Base-by-base conservation (phyloP, 805 yeast species). In the Candida insectorum region DNA sequence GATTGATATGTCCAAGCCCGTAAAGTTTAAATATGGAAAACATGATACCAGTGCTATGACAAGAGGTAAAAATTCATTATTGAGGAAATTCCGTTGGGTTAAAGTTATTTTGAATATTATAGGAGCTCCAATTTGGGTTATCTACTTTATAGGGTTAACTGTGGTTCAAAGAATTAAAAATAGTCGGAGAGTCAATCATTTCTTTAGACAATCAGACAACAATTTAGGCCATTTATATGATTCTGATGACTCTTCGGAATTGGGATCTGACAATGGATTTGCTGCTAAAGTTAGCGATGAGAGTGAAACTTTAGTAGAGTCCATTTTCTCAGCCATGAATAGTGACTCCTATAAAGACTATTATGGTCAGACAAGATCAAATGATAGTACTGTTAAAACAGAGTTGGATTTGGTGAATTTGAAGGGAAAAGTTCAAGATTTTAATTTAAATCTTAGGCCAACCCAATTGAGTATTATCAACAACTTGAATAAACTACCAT, bases 221-320 rank as follows among this genome's bases (percentile, higher is more conserved):
- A 46, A 48, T 24, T 45, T 63, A 34, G 30, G 39, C 8, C 57
- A 52, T 32, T 44, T 64, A 13, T 60, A 62, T 38, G 47, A 40
- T 8, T 18, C 11, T 16, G 15, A 18, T 5, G 31, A 40, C 7
- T 31, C 35, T 10, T 27, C 36, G 7, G 21, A 47, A 14, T 38
- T 34, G 14, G 31, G 29, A 5, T 28, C 49, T 15, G 54, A 48
- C 25, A 28, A 33, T 19, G 48, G 45, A 10, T 23, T 52, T 21
- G 25, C 46, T 5, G 45, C 48, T 18, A 64, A 69, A 12, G 56
- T 81, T 15, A 72, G 71, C 19, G 85, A 79, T 42, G 78, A 74
- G 37, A 76, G 81, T 11, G 88, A 81, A 40, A 70, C 60, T 16
- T 69, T 82, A 34, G 72, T 84, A 43, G 87, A 81, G 40, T 73